Base-by-base conservation (phyloP, 257 asterid species). In the Fraxinus americana region DNA sequence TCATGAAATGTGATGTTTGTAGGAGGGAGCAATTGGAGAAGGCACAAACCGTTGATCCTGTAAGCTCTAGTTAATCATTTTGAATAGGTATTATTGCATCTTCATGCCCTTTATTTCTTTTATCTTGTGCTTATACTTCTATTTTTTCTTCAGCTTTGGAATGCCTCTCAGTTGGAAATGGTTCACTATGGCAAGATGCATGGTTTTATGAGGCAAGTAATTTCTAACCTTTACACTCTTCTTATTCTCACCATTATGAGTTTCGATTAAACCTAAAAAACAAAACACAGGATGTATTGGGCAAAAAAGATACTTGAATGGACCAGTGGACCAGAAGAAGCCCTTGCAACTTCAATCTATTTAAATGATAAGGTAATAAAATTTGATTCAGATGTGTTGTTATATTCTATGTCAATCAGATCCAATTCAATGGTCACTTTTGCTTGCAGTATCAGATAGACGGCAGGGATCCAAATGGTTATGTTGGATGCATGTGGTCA, bases 401-500 rank as follows among this genome's bases (percentile, higher is more conserved):
- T 48, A n/a, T 10, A 17, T 12, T 21, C 39, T 9, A 30, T 38
- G 29, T 63, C 45, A 43, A 65, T 70, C 21, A 75, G 48, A 34
- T 73, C 29, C 71, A 67, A 73, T 41, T 68, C 36, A 76, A 25
- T 59, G 35, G 30, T 9, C 39, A 36, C 29, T 48, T 12, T 34
- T 68, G 1, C 32, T 65, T 85, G 87, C 93, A 96, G 99, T 93
- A 92, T 83, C 91, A 92, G 25, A 88, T 93, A 57, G 99, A 96
- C 61, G 98, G 99, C 25, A 86, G 99, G 81, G 98, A 96, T 82
- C 98, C 99, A 75, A 93, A 75, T 82, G 99, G 99, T 29, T 96
- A 96, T 52, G 99, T 96, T 17, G 99, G 99, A 72, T 96, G 99
- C 93, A 93, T 96, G 99, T 96, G 99, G 99, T 93, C 99, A 1